phyloP scores from a whole-genome alignment of 2,329 filamentous ascomycete genomes.

The Epichloe uncinata region DNA sequence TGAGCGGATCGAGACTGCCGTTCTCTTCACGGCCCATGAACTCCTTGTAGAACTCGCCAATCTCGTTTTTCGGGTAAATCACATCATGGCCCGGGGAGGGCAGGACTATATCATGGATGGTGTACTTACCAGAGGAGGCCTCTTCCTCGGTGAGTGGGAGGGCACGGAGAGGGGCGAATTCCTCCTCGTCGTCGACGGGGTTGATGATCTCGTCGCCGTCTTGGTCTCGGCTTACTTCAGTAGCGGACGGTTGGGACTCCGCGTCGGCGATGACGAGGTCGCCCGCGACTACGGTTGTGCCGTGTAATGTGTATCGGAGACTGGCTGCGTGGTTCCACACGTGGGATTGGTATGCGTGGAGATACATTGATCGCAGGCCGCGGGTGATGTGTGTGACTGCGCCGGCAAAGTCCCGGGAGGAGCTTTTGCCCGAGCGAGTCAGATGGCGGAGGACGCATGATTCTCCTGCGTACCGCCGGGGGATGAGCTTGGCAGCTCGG shows the following conservation, averaged over 20 bases:
- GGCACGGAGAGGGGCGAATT: conserved; percentile 37
- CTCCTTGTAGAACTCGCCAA: conserved; percentile 69
- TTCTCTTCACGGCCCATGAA: conserved; percentile 77
- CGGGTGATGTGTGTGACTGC: conserved; percentile 70
- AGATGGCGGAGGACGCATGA: conserved; percentile 67
- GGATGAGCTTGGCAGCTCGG: conserved; percentile 54
- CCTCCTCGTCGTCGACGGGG: conserved; percentile 28
- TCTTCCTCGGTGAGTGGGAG: conserved; percentile 66
- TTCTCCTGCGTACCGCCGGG: conserved; percentile 79
- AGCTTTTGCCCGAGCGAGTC: conserved; percentile 30
- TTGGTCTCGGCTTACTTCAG: conserved; percentile 43
- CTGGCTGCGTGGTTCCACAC: conserved; percentile 86
- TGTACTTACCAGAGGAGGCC: conserved; percentile 59
- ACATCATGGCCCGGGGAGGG: conserved; percentile 89
- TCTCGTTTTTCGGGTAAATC: conserved; percentile 68
- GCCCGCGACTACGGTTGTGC: conserved; percentile 60
- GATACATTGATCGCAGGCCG: conserved; percentile 81
- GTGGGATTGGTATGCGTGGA: conserved; percentile 89
- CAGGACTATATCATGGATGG: conserved; percentile 78
- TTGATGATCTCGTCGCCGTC: conserved; percentile 36
- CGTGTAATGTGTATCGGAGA: conserved; percentile 65
- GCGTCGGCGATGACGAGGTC: conserved; percentile 58
- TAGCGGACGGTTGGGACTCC: conserved; percentile 16
- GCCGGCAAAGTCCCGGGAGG: conserved; percentile 60
- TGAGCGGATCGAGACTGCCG: conserved; percentile 64